Evolutionary conservation across 306 rosid genomes (phyloP).

Genomic region (Canavalia ensiformis): DNA sequence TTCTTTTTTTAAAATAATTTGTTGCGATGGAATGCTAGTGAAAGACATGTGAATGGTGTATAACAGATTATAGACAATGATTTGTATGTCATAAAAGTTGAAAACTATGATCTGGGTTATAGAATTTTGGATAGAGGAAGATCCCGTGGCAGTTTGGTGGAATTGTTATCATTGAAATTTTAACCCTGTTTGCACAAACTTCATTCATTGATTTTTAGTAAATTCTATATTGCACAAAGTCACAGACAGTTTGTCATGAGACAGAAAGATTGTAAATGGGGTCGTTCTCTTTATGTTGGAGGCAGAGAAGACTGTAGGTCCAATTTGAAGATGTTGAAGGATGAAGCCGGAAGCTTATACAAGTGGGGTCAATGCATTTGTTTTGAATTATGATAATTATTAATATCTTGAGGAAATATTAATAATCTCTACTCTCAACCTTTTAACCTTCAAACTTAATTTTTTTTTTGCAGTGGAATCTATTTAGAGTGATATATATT

Average conservation of each 20-base stretch:
- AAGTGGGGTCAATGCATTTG: not conserved
- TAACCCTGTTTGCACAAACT: not conserved
- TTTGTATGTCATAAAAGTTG: not conserved
- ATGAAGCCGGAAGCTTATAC: not conserved
- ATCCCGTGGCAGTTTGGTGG: not conserved
- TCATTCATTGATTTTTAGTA: not conserved
- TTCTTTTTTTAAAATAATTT: too few species aligned
- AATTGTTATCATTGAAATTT: not conserved
- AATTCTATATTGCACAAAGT: not conserved
- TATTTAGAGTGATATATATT: too few species aligned
- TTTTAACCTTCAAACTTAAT: too few species aligned
- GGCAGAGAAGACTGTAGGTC: not conserved
- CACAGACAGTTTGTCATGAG: not conserved
- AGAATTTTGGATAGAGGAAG: not conserved
- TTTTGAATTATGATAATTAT: not conserved
- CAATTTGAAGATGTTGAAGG: not conserved
- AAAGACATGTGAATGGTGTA: not conserved
- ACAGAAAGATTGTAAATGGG: slow-evolving; percentile 8
- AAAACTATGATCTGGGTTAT: not conserved
- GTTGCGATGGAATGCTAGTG: not conserved
- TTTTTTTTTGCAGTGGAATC: too few species aligned
- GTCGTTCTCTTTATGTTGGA: not conserved
- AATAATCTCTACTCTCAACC: too few species aligned
- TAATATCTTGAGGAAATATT: not conserved
- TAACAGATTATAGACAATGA: too few species aligned